Base-by-base conservation (phyloP, 257 asterid species). In the Solanum boliviense region DNA sequence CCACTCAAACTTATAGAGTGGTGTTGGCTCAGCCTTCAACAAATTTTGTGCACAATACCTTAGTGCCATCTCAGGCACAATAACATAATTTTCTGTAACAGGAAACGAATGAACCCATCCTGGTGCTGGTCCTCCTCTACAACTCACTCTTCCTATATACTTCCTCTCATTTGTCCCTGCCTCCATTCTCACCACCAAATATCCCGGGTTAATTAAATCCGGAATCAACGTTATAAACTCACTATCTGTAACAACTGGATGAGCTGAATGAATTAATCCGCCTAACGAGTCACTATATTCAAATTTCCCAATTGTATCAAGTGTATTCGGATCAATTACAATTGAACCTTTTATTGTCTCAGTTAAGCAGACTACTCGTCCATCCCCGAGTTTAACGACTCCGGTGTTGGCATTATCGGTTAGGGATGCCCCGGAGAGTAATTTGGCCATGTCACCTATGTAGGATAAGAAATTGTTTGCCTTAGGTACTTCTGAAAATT, bases 51-150 rank as follows among this genome's bases (percentile, higher is more conserved):
- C 96, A 89, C 98, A 97, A 87, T 97, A 97, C 87, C 99, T 91
- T 27, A 97, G 96, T 58, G 99, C 93, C 99, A 97, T 97, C 90
- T 97, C 99, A 75, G 99, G 99, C 87, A 96, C 98, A 84, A 97
- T 91, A 73, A 97, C 92, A 20, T 96, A 97, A 84, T 96, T 93
- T 89, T 97, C 98, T 11, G 99, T 96, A 65, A 92, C 94, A 5
- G 99, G 98, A 70, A 97, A 97, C 6, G 99, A 96, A 83, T 97
- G 99, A 88, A 96, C 99, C 99, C 99, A 97, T 7, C 99, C 99
- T 0, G 99, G 94, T 0, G 98, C 76, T 0, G 99, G 96, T 83
- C 98, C 94, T 21, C 97, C 98, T 73, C 98, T 92, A 86, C 99
- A 97, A 7, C 78, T 87, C 12, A 96, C 99, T 92, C 99, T 90